Percentiles rank a stretch among this genome's conserved stretches.
Evolutionary conservation across 441 rosid species (phyloP).

Genomic region (Melastoma candidum): DNA sequence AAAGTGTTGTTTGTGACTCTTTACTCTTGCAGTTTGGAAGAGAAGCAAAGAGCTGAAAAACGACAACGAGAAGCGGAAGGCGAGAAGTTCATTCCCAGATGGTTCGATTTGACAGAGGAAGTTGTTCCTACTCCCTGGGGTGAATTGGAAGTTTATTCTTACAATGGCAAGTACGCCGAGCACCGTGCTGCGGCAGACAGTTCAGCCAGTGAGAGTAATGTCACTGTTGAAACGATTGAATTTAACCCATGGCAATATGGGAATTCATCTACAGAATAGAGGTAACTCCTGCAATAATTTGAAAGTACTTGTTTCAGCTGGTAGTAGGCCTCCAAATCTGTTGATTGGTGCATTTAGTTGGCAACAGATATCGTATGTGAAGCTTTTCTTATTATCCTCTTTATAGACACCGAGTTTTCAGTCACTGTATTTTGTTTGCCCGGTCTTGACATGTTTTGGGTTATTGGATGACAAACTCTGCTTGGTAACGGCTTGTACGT

Average conservation of each 20-base stretch:
- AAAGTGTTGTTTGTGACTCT: background rate
- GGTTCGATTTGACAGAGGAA: constrained; percentile 79
- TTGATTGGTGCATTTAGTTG: too few species aligned
- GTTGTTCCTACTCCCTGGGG: constrained; percentile 94
- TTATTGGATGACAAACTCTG: too few species aligned
- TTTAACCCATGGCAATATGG: constrained; percentile 63
- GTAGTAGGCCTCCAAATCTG: too few species aligned
- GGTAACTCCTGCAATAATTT: constrained; percentile 1
- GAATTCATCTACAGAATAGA: constrained; percentile 36
- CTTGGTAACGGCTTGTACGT: too few species aligned
- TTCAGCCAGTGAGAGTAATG: constrained; percentile 30
- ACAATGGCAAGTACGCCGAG: constrained; percentile 67
- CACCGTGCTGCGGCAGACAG: constrained; percentile 50
- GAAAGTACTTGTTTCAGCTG: background rate
- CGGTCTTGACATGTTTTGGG: too few species aligned
- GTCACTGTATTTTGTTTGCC: too few species aligned
- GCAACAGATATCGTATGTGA: too few species aligned
- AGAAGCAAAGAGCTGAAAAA: constrained; percentile 94
- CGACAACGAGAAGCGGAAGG: constrained; percentile 63
- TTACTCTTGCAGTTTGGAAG: constrained; percentile 61
- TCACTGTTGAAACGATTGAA: constrained; percentile 33
- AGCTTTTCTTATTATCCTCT: too few species aligned
- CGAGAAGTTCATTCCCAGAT: constrained; percentile 57
- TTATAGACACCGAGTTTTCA: too few species aligned
- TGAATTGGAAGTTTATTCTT: constrained; percentile 77